Evolutionary conservation across 1,284 basidiomycete species (phyloP).

Genomic region (Schizopora paradoxa): DNA sequence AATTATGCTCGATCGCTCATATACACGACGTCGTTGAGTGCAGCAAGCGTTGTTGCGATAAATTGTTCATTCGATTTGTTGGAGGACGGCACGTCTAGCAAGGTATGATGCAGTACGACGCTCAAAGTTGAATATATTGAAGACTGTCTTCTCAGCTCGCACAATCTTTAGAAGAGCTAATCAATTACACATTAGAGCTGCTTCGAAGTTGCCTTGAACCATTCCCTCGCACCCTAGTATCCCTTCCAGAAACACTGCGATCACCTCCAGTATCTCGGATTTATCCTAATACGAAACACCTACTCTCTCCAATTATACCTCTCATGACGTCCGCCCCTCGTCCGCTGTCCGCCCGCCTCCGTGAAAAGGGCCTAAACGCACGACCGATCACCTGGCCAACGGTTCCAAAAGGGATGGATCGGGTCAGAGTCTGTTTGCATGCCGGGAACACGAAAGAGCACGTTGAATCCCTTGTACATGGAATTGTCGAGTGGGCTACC

Average conservation of each 20-base stretch:
- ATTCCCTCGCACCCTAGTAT: conserved; percentile 39
- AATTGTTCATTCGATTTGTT: conserved; percentile 78
- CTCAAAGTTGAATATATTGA: conserved; percentile 24
- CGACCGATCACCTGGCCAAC: conserved; percentile 82
- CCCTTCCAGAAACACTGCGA: conserved; percentile 36
- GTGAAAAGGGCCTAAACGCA: conserved; percentile 57
- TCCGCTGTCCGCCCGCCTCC: conserved; percentile 62
- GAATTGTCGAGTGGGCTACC: conserved; percentile 46
- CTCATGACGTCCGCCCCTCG: conserved; percentile 74
- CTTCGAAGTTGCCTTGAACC: conserved; percentile 30
- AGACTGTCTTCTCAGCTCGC: conserved; percentile 34
- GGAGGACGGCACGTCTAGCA: conserved; percentile 57
- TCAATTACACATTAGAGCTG: conserved; percentile 33
- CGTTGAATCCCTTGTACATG: conserved; percentile 50
- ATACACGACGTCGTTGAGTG: conserved; percentile 80
- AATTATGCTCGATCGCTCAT: conserved; percentile 93
- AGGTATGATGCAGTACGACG: conserved; percentile 32
- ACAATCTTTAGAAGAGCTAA: conserved; percentile 34
- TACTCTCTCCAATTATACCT: conserved; percentile 70
- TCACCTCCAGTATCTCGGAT: conserved; percentile 20
- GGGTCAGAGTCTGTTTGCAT: conserved; percentile 83
- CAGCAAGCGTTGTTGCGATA: conserved; percentile 69
- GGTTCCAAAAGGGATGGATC: conserved; percentile 76
- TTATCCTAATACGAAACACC: conserved; percentile 14
- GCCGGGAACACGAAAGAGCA: conserved; percentile 65